Evolutionary conservation across 2,329 filamentous ascomycete genomes (phyloP), one percentile per base, ranked within the genome.

Genomic region (Raffaelea albimanens): DNA sequence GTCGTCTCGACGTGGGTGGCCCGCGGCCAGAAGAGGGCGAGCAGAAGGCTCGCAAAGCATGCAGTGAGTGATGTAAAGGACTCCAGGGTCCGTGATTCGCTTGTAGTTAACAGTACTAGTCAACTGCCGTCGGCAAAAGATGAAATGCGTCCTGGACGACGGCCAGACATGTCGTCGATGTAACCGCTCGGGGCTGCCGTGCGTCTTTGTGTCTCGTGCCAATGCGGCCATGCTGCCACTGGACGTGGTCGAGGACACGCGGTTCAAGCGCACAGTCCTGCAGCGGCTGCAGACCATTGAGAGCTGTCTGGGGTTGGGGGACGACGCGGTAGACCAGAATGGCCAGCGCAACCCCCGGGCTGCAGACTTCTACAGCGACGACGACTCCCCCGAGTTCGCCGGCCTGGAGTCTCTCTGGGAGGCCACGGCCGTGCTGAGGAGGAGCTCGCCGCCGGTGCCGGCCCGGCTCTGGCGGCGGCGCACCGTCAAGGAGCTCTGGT

Each of bases 51-150:
- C 33, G 45, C 16, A 48, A 52, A 21, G 52, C 52, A 3, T 53
- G 52, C 22, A 44, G 51, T 53, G 4, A 9, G 50, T 52, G 36
- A 22, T 16, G 7, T n/a, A 16, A 8, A 16, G 5, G 34, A 10
- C 8, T 38, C n/a, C 5, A 10, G 34, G 9, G 5, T 16, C 29
- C 4, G 16, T 13, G 22, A 34, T 21, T 9, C 7, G 23, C 33
- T 36, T 13, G 20, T 33, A 23, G 3, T 18, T 38, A 16, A 7
- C 34, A 11, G 19, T 29, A 8, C 25, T 11, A 53, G 52, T 53
- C 9, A 53, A 53, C 31, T 53, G 52, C 44, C 52, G 52, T 10
- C 38, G 39, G 34, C 52, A 53, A 16, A 53, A 53, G 36, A 53
- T 53, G 52, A 48, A 48, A n/a, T 53, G 52, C 20, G 25, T 50